Base-by-base conservation (phyloP, 345 rosid genomes). In the Theobroma cacao region DNA sequence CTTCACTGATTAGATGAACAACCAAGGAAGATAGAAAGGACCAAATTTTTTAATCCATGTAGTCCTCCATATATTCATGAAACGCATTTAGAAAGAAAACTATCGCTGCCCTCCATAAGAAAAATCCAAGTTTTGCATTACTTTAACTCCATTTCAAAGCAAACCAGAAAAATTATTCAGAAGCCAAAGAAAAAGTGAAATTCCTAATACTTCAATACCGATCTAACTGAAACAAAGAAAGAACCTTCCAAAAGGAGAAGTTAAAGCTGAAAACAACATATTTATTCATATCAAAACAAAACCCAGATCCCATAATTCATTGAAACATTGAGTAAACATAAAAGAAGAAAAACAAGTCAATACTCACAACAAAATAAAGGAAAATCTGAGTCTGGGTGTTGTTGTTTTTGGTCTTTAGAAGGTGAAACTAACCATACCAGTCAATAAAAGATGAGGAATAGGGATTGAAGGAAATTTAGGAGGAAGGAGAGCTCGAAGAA, bases 331-430 rank as follows among this genome's bases (percentile, higher is more conserved):
- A 30, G 8, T 0, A 34, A 72, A 31, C 53, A 43, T 41, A 26
- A 69, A 28, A 15, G 38, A 26, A 45, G 9, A 17, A 5, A n/a
- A 31, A 61, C 0, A 9, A 63, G 3, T n/a, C 18, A 50, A 33
- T 52, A 52, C 75, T 52, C 45, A 33, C 75, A 30, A 52, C 2
- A 50, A 52, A 71, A 72, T 7, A 34, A n/a, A 33, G 75, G 61
- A 33, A 72, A 72, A 33, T 52, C 28, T 52, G 61, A 72, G 33
- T 72, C 75, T 31, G 75, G 62, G 75, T 31, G 30, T 53, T 50
- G 28, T 0, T 52, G 20, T 33, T 71, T 41, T 52, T 71, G 41
- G 74, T 70, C 17, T 47, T 65, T 69, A 47, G 20, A 47, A 69
- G 15, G 8, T 17, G 59, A 30, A 70, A 70, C 74, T 18, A 47